Conservation (phyloP, 2,329 filamentous ascomycete species). For the Paracoccidioides brasiliensis region DNA sequence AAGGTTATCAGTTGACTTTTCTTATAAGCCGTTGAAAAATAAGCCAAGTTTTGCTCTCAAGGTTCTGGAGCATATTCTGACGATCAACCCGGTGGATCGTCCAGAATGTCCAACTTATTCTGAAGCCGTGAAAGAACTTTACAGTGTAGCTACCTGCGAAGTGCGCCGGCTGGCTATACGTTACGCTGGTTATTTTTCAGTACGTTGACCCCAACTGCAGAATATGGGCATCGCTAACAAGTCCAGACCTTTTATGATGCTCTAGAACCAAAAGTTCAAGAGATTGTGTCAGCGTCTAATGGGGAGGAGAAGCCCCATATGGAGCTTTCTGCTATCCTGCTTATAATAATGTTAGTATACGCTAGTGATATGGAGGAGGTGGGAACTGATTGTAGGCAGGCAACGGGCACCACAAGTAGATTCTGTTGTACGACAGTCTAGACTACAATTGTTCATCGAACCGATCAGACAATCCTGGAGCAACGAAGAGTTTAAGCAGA, state of each 20-base stretch:
- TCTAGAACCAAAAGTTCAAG: conserved; percentile 68
- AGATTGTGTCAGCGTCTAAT: conserved; percentile 55
- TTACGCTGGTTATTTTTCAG: conserved; percentile 79
- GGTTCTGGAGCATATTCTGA: conserved; percentile 79
- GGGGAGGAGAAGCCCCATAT: conserved; percentile 73
- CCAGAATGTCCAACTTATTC: conserved; percentile 61
- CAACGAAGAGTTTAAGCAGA: conserved; percentile 51
- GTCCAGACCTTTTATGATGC: conserved; percentile 67
- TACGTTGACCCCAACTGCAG: conserved; percentile 27
- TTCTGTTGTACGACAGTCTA: conserved; percentile 52
- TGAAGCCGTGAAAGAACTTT: conserved; percentile 80
- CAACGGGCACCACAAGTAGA: conserved; percentile 72
- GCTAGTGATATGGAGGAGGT: background rate
- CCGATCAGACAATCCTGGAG: conserved; percentile 74
- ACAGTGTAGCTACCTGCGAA: conserved; percentile 72
- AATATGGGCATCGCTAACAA: conserved; percentile 15
- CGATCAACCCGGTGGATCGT: conserved; percentile 63
- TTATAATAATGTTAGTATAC: conserved; percentile 64
- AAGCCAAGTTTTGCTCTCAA: conserved; percentile 73
- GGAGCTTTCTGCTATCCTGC: conserved; percentile 78
- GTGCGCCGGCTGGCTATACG: conserved; percentile 77
- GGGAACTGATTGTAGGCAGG: conserved; percentile 28
- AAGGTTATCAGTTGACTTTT: conserved; percentile 72
- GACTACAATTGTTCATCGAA: conserved; percentile 65
- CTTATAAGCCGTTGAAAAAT: conserved; percentile 64